phyloP scores from a whole-genome alignment of 305 asterid genomes.

The Fraxinus ornus region DNA sequence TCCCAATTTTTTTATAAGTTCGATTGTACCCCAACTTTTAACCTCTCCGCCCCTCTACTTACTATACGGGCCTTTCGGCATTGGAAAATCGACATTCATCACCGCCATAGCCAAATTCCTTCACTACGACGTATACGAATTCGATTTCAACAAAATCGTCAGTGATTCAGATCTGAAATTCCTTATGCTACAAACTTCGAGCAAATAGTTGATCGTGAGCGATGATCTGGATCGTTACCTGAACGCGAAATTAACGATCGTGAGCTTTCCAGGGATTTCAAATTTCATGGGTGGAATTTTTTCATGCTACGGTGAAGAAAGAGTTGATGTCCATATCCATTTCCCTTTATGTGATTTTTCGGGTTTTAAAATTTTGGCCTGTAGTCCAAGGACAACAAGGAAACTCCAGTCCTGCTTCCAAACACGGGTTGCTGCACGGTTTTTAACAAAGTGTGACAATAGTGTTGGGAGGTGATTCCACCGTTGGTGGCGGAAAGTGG shows the following conservation, averaged over 20 bases:
- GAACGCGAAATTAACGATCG: conserved; percentile 45
- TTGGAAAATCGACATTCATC: conserved; percentile 77
- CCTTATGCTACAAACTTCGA: conserved; percentile 69
- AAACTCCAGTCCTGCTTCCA: too few relatives aligned
- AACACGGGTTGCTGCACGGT: too few relatives aligned
- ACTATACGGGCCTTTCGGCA: conserved; percentile 70
- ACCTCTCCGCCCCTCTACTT: conserved; percentile 9
- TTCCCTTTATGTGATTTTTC: conserved; percentile 81
- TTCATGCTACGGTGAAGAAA: conserved; percentile 82
- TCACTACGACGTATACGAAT: conserved; percentile 70
- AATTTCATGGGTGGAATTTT: conserved; percentile 90
- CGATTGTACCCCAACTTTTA: too few relatives aligned
- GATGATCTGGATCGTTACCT: conserved; percentile 85
- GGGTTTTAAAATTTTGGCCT: conserved; percentile 68
- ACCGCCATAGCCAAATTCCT: conserved; percentile 76
- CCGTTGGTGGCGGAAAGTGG: too few relatives aligned
- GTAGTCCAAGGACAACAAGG: conserved; percentile 26
- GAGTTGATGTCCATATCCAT: conserved; percentile 76
- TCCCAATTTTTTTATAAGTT: too few relatives aligned
- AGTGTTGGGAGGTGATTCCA: too few relatives aligned
- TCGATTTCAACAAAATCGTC: conserved; percentile 53
- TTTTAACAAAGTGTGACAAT: too few relatives aligned
- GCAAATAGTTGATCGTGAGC: conserved; percentile 59
- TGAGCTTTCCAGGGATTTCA: too few relatives aligned
- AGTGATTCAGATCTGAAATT: conserved; percentile 75